Evolutionary conservation across 2,329 filamentous ascomycete species (phyloP), one percentile per base, ranked within the genome.

Genomic region (Elsinoe fawcettii): DNA sequence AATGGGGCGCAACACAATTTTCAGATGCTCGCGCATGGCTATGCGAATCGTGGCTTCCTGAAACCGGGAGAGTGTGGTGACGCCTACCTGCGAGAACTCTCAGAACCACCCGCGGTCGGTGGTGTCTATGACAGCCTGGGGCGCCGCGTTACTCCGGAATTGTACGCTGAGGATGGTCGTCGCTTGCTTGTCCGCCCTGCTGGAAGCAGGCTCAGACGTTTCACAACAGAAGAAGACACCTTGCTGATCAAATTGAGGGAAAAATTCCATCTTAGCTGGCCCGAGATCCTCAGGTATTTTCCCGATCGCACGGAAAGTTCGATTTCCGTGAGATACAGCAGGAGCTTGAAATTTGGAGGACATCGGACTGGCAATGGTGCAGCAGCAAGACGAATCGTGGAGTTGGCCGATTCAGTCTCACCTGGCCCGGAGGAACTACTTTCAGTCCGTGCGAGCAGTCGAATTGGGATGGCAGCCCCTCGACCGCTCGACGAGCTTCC

Each of bases 211-310:
- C 9, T 37, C 4, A 37, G 30, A 14, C 39, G 39, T 7, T 71
- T 66, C 34, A 63, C 63, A 2, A 34, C 43, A 3, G 64, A 69
- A 32, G 69, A 72, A 51, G 64, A 69, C 30, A 55, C 55, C 1
- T 60, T 72, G 6, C 61, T 77, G 0, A 69, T 73, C 4, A 70
- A 70, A 34, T 55, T 77, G 3, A 75, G 71, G 49, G 73, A 75
- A 55, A 70, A 71, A 0, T 69, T 73, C 34, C 61, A 63, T 5
- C 59, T 67, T 2, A 58, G 59, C 7, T 77, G 73, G 73, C 56
- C 62, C 1, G 61, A 69, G 1, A 73, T 77, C 7, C 63, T 64
- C 0, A 36, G 58, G 4, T 63, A 71, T 25, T 71, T 74, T 49
- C 64, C 68, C 1, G 59, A 63, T 9, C 66, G 75, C 2, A 65